Percentiles rank a stretch among this genome's conserved stretches.
These are phyloP conservation scores for Cercophora newfieldiana DNA, from an alignment of 495 filamentous ascomycete genomes.

Conservation along the genomic window DNA sequence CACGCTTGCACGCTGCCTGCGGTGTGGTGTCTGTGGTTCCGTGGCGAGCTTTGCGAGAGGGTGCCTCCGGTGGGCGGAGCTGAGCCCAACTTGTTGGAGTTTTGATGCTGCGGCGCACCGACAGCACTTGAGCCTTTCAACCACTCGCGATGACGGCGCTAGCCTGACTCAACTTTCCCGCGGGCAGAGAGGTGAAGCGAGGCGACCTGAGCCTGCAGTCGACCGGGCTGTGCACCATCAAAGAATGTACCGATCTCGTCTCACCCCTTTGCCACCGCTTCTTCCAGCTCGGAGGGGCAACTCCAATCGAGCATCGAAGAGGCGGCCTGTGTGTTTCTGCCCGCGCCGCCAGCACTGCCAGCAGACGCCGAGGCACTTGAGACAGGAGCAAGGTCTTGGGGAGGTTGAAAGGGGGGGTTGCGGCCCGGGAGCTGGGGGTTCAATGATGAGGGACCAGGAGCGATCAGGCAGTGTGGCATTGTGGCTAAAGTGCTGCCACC, in stretches of 20 bases:
- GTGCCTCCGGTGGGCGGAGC: slow-evolving; percentile 30
- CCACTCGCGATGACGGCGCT: slow-evolving; percentile 31
- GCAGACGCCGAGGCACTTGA: neutral
- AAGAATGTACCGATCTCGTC: slow-evolving; percentile 1
- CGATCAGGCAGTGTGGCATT: slow-evolving; percentile 17
- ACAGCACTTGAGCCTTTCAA: slow-evolving; percentile 12
- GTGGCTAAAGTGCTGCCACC: slow-evolving; percentile 28
- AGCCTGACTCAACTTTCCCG: slow-evolving; percentile 25
- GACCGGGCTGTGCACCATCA: slow-evolving; percentile 12
- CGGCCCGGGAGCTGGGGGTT: neutral
- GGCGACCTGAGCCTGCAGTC: slow-evolving; percentile 14
- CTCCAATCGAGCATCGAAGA: neutral
- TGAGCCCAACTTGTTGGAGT: slow-evolving; percentile 11
- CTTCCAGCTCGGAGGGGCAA: neutral
- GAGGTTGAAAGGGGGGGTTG: neutral
- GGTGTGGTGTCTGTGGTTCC: slow-evolving; percentile 20
- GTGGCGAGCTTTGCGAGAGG: slow-evolving; percentile 11
- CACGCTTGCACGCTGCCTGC: slow-evolving; percentile 23
- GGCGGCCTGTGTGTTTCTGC: slow-evolving; percentile 5
- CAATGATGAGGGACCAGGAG: slow-evolving; percentile 14
- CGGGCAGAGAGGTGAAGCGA: slow-evolving; percentile 8
- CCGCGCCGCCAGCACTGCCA: slow-evolving; percentile 8
- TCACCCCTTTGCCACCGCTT: slow-evolving; percentile 18
- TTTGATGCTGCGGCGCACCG: slow-evolving; percentile 18
- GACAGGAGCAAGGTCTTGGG: neutral